Conservation (phyloP, 257 asterid genomes). For the Capsicum rhomboideum region DNA sequence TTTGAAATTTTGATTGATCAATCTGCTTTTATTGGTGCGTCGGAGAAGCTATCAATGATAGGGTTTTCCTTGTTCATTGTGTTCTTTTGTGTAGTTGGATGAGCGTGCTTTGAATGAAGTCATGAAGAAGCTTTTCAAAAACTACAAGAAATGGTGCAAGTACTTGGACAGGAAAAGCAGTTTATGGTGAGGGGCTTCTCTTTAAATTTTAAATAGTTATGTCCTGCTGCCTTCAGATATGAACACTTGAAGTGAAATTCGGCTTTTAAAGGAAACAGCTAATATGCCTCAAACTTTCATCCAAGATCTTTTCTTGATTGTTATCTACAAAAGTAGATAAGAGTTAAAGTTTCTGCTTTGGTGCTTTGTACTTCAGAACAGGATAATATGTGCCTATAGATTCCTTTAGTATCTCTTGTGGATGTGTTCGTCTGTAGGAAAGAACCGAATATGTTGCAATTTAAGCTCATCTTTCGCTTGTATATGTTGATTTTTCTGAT, state of each 20-base stretch:
- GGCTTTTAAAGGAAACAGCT: neutral
- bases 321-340: neutral
- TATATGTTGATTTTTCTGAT: constrained; percentile 9
- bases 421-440: neutral
- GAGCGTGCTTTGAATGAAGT: constrained; percentile 97
- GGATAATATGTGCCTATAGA: neutral
- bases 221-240: neutral
- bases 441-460: neutral
- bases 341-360: neutral
- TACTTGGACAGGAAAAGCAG: constrained; percentile 95
- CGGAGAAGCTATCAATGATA: neutral
- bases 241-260: neutral
- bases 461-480: neutral
- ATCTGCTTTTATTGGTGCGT: neutral
- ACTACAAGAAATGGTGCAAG: constrained; percentile 99
- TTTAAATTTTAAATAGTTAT: neutral
- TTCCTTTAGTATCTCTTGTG: neutral
- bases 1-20: neutral
- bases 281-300: neutral
- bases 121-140: constrained; percentile 97
- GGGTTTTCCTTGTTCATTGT: neutral
- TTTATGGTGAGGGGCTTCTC: constrained; percentile 50
- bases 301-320: neutral
- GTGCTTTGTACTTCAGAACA: neutral
- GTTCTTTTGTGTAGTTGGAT: constrained; percentile 56